A percentile compares a stretch with the other conserved stretches of the same genome.
These are phyloP conservation scores for Piedraia hortae DNA, from an alignment of 2,329 filamentous ascomycete genomes.

Conservation along the genomic window DNA sequence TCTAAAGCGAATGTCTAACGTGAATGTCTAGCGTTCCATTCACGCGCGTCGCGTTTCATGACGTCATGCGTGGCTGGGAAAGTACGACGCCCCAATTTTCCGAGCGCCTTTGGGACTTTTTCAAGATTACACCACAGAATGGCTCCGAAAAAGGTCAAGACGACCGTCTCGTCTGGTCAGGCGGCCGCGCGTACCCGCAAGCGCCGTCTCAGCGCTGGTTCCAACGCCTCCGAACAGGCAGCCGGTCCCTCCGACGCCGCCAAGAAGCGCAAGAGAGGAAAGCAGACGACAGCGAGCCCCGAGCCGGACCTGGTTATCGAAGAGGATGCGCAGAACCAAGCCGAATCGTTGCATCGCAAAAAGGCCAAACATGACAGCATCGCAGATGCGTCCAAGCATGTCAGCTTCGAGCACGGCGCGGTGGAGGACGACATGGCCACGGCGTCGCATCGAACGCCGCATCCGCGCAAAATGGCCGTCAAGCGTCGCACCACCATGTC, in stretches of 20 bases:
- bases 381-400: conserved; percentile 6
- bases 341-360: conserved; percentile 1
- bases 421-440: conserved; percentile 5
- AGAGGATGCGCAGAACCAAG: conserved; percentile 6
- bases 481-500: conserved; percentile 12
- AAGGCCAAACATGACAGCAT: conserved; percentile 2
- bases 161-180: conserved; percentile 1
- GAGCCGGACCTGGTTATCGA: conserved; percentile 8
- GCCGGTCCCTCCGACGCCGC: conserved; percentile 3
- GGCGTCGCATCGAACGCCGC: conserved; percentile 11
- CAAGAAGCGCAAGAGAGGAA: conserved; percentile 6
- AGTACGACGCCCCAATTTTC: no score
- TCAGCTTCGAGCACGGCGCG: conserved; percentile 9
- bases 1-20: no score
- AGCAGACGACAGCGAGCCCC: conserved; percentile 3
- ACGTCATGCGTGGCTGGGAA: no score
- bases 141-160: conserved; percentile 7
- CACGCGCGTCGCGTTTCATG: no score
- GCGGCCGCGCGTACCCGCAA: conserved; percentile 6
- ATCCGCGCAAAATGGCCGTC: conserved; percentile 9
- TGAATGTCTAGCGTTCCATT: no score
- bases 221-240: conserved; percentile 7
- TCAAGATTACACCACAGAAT: conserved; percentile 3
- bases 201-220: conserved; percentile 8
- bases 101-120: conserved; percentile 1